Base-by-base conservation (phyloP, 306 rosid genomes). In the Acacia confusa region DNA sequence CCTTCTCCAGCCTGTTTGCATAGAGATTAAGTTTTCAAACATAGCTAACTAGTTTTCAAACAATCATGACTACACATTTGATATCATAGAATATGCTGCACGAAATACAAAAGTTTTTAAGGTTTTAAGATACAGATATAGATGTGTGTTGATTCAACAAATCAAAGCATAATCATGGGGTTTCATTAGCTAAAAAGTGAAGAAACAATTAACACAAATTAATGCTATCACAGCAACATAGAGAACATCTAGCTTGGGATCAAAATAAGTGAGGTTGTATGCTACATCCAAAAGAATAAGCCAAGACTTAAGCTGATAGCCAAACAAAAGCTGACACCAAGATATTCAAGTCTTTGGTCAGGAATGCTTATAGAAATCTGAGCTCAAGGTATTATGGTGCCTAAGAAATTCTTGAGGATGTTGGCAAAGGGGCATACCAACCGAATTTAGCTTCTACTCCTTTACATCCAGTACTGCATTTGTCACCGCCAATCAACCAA, bases 1-100 rank as follows among this genome's bases (percentile, higher is more conserved):
- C 93, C 99, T 83, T 95, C 99, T 70, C 95, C 99, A 2, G 97
- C 97, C 97, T 95, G 94, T 75, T 52, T 66, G 70, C 41, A 58
- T 50, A 82, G 68, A 81, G n/a, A 81, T 65, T 28, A 34, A 61
- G 73, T 67, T 11, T 57, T 60, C 45, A 67, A 19, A 67, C 52
- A 68, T 38, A 68, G 45, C 9, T 30, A n/a, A 65, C 50, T 15
- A 45, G 34, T n/a, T n/a, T n/a, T n/a, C 66, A 15, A 57, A 57
- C 13, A 57, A 9, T 8, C 16, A 7, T 36, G 40, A 57, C 24
- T 9, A n/a, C 27, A 55, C 7, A n/a, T n/a, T n/a, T 55, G 61
- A 55, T 2, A 19, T 25, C 61, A 55, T 4, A 55, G 0, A n/a
- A 22, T 22, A 57, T 22, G 64, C 24, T 9, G 4, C 25, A 10